Base-by-base conservation (phyloP, 768 basidiomycete species). In the Xanthoconium purpureum region DNA sequence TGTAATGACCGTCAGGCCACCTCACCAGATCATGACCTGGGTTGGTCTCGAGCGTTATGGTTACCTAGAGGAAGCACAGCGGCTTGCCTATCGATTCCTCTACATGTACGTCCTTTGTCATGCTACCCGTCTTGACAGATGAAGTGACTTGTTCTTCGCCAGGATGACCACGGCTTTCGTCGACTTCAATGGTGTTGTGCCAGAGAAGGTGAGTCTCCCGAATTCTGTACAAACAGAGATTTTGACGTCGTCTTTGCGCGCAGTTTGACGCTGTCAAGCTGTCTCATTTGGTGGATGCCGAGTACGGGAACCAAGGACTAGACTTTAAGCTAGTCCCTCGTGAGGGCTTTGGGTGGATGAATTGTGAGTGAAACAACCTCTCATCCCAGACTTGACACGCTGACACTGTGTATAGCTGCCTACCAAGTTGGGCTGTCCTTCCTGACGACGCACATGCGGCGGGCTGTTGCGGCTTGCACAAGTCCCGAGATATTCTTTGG, bases 331-430 rank as follows among this genome's bases (percentile, higher is more conserved):
- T 95, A 82, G 90, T 98, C 43, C 95, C 95, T 48, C 83, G 94
- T 14, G 96, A 98, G 74, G 96, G 96, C 52, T 99, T 98, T 68
- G 96, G 96, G 10, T 98, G 94, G 96, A 97, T 94, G 90, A 96
- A 96, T 59, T 80, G 92, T 93, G 65, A 57, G 86, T 75, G 12
- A 38, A 36, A 12, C 17, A 12, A 35, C 3, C 0, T 20, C 30
- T 15, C 9, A 37, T 37, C 29, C 11, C 33, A 14, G 33, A 32
- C 45, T 29, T n/a, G 37, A 51, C 30, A 56, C 39, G 53, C 52
- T 55, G 43, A 47, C 28, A 37, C 50, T 37, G 29, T 52, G 48
- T 53, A 40, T 64, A 94, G 91, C 95, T 62, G 91, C 94, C 32
- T 98, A 94, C 72, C 96, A 98, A 76, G 91, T 98, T 51, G 96